These are phyloP conservation scores for Diaporthe longicolla DNA, from an alignment of 2,329 filamentous ascomycete genomes.

Conservation along the genomic window DNA sequence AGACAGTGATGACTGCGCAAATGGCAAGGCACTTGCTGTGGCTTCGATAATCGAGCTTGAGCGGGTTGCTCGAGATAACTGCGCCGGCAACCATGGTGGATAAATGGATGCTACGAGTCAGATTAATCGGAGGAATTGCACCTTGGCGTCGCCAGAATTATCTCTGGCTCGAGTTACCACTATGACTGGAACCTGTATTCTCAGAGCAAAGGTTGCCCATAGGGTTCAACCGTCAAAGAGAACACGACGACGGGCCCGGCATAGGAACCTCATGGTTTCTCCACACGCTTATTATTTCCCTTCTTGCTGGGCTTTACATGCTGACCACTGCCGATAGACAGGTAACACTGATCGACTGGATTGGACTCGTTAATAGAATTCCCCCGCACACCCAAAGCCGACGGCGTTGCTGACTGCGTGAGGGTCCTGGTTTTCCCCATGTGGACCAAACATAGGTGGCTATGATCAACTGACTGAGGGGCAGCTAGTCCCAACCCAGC, in stretches of 20 bases:
- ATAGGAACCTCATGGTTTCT: not conserved
- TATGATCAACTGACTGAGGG: not conserved
- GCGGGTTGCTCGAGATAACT: constrained; percentile 45
- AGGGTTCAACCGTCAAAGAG: not conserved
- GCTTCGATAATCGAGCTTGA: constrained; percentile 40
- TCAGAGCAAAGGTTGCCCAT: not conserved
- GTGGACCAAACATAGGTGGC: constrained; percentile 10
- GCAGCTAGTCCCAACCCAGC: not conserved
- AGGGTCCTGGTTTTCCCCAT: constrained; percentile 33
- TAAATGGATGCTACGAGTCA: not conserved
- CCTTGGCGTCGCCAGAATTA: not conserved
- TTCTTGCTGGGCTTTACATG: not conserved
- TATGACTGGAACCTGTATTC: not conserved
- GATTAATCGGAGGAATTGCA: not conserved
- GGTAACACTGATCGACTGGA: constrained; percentile 9
- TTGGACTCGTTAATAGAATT: not conserved
- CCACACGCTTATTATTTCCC: not conserved
- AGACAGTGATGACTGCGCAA: constrained; percentile 44
- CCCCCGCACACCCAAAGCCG: constrained; percentile 20
- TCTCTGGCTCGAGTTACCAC: too few relatives aligned
- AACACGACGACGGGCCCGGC: not conserved
- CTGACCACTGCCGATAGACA: not conserved
- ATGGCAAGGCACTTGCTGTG: constrained; percentile 40
- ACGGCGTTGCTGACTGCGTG: constrained; percentile 10
- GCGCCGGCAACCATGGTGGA: constrained; percentile 43